These are phyloP conservation scores for Saturnispora quitensis DNA, from an alignment of 805 yeast species.

Conservation along the genomic window DNA sequence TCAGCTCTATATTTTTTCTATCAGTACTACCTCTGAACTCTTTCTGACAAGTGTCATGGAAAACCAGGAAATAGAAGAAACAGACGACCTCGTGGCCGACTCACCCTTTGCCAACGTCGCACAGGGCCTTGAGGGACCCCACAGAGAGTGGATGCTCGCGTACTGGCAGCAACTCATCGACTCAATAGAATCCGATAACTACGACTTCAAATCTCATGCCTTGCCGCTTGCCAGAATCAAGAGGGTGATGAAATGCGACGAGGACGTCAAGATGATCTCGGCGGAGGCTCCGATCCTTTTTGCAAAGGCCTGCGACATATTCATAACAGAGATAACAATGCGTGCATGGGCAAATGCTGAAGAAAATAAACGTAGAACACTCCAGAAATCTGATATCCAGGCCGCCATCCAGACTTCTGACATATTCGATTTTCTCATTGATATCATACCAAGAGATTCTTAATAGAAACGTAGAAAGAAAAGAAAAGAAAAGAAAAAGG, in stretches of 20 bases:
- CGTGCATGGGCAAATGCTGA: conserved; percentile 99
- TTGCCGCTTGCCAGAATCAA: conserved; percentile 93
- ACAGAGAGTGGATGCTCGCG: conserved; percentile 83
- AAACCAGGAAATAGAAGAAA: neutral
- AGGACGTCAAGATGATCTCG: conserved; percentile 92
- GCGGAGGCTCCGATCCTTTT: conserved; percentile 97
- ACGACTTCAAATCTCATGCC: conserved; percentile 89
- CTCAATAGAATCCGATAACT: conserved; percentile 77
- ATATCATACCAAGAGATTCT: conserved; percentile 88
- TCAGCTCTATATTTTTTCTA: neutral
- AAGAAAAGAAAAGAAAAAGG: conserved; percentile 11
- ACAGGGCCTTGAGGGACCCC: conserved; percentile 77
- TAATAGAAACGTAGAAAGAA: conserved; percentile 40
- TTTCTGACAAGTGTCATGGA: neutral
- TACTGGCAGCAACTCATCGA: conserved; percentile 97
- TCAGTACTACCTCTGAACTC: neutral
- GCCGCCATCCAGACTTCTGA: conserved; percentile 91
- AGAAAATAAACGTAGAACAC: conserved; percentile 87
- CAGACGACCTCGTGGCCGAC: conserved; percentile 14
- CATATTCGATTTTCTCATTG: conserved; percentile 95
- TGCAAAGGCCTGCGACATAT: conserved; percentile 97
- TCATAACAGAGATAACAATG: conserved; percentile 95
- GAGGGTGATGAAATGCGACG: conserved; percentile 96
- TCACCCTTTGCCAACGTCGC: conserved; percentile 63
- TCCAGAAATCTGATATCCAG: conserved; percentile 90